phyloP scores from a whole-genome alignment of 495 filamentous ascomycete species.

The Aspergillus diversus region DNA sequence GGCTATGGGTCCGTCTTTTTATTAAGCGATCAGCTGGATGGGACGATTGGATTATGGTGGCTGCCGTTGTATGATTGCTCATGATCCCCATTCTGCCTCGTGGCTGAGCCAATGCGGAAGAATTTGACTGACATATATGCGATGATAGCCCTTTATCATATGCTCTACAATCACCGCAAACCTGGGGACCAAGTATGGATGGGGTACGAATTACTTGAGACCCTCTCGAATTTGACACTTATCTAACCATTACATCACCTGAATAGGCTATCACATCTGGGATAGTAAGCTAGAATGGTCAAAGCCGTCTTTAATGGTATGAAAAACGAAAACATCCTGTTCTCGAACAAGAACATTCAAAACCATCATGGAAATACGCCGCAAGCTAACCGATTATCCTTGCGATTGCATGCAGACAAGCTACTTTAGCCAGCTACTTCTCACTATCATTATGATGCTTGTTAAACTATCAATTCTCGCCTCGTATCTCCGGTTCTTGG shows the following conservation, averaged over 20 bases:
- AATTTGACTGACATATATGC: background rate
- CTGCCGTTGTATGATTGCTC: constrained; percentile 5
- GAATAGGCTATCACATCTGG: background rate
- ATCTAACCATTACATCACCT: background rate
- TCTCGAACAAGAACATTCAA: too few species aligned
- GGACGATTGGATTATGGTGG: constrained; percentile 17
- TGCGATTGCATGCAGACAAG: background rate
- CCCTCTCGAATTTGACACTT: background rate
- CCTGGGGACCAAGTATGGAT: constrained; percentile 12
- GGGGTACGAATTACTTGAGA: background rate
- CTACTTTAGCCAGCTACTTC: constrained; percentile 11
- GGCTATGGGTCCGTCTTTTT: constrained; percentile 11
- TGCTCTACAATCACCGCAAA: constrained; percentile 7
- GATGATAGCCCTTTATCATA: constrained; percentile 7
- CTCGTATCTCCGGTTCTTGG: constrained; percentile 15
- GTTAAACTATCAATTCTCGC: constrained; percentile 14
- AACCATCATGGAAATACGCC: too few species aligned
- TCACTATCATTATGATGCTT: constrained; percentile 13
- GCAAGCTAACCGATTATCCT: background rate
- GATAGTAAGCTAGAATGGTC: background rate
- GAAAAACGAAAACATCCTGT: background rate
- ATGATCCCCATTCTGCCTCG: too few species aligned
- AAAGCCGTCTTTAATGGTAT: background rate
- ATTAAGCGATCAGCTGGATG: constrained; percentile 11
- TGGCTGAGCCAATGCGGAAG: too few species aligned